Evolutionary conservation across 2,329 filamentous ascomycete genomes (phyloP), one percentile per base, ranked within the genome.

Genomic region (Aspergillus nomiae): DNA sequence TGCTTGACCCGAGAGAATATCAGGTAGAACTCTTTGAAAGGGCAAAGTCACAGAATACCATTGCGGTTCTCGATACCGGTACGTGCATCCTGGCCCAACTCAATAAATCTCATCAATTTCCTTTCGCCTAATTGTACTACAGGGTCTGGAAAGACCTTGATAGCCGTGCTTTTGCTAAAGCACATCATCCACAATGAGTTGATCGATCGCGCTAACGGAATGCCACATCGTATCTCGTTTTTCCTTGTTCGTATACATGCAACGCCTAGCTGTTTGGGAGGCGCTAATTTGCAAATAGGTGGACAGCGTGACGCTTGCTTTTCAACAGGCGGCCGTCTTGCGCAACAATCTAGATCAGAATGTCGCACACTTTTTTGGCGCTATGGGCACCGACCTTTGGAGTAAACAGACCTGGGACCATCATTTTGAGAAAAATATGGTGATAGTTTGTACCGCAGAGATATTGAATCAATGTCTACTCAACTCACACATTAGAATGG

Each of bases 101-200:
- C 34, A 19, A 14, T 30, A 34, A 19, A 12, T 12, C 10, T 43
- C 28, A 10, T 30, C 28, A 24, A 21, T 11, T n/a, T n/a, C 19
- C 26, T 24, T 8, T 55, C 5, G n/a, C 38, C 54, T 62, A 11
- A 65, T n/a, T 24, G 53, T 60, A 10, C 46, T 51, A 4, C 61
- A 89, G 91, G 95, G 14, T 93, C 92, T 4, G 95, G 95, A 2
- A 99, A 99, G 79, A 99, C 95, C 0, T 83, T 97, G n/a, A 97
- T 99, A 69, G 94, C 95, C 0, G 93, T 92, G 1, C 84, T 98
- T 3, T 83, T 99, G 6, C 84, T 98, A 28, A 87, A 89, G 45
- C 87, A 96, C 74, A 84, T 87, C 11, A 84, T 98, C 34, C 87
- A 92, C 45, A 82, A 89, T 63, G 95, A 99, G 75, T 79, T 97